A percentile compares a stretch with the other conserved stretches of the same genome.
Conservation (phyloP, 2,329 filamentous ascomycete genomes). For the Myriosclerotinia duriaeana region DNA sequence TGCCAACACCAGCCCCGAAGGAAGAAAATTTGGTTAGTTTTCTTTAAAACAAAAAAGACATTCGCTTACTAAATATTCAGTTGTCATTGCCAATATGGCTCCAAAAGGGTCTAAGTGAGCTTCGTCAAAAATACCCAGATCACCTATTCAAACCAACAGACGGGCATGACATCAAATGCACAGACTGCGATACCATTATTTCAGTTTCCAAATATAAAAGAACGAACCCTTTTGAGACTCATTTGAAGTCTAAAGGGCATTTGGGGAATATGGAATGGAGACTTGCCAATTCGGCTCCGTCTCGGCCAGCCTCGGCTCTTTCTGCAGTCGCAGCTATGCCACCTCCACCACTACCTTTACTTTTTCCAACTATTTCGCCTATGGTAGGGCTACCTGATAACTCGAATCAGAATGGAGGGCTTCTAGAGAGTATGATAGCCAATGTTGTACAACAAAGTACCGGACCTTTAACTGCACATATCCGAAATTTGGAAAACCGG, state of each 20-base stretch:
- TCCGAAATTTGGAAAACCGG: neutral
- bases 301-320: slow-evolving; percentile 1
- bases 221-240: neutral
- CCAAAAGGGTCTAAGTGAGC: slow-evolving; percentile 12
- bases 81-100: slow-evolving; percentile 15
- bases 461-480: slow-evolving; percentile 1
- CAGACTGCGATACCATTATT: slow-evolving; percentile 4
- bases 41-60: neutral
- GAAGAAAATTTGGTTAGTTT: slow-evolving; percentile 11
- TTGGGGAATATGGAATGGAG: neutral
- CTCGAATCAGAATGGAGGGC: slow-evolving; percentile 1
- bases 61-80: neutral
- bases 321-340: slow-evolving; percentile 3
- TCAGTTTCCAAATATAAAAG: slow-evolving; percentile 7
- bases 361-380: neutral
- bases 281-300: neutral
- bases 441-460: slow-evolving; percentile 7
- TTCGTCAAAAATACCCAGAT: slow-evolving; percentile 17
- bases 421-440: slow-evolving; percentile 17
- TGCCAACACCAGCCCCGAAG: neutral
- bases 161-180: neutral
- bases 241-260: slow-evolving; percentile 12
- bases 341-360: slow-evolving; percentile 5
- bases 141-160: slow-evolving; percentile 5
- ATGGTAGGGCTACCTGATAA: neutral